phyloP scores from a whole-genome alignment of 176 grass and related monocot genomes.

The Phoenix roebelenii region DNA sequence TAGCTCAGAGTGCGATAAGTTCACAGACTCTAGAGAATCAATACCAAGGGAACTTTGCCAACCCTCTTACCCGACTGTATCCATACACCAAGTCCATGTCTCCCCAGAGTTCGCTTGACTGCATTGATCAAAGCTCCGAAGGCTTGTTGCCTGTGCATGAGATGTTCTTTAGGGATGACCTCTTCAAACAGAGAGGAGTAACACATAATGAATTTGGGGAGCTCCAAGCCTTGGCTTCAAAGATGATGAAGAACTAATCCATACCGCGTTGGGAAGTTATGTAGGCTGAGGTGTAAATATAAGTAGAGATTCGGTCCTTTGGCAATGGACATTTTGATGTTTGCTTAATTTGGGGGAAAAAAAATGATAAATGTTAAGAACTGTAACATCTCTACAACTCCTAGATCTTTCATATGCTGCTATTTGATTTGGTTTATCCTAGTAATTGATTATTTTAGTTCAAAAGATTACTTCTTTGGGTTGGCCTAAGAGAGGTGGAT shows the following conservation, averaged over 20 bases:
- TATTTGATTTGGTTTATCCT: too few relatives aligned
- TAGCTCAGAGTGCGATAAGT: neutral
- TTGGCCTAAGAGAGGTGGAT: too few relatives aligned
- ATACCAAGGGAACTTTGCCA: neutral
- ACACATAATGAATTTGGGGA: slow-evolving; percentile 1
- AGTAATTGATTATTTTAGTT: too few relatives aligned
- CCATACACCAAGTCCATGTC: neutral
- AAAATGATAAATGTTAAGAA: too few relatives aligned
- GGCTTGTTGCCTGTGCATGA: neutral
- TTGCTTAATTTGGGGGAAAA: neutral
- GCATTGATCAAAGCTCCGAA: neutral
- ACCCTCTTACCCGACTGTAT: neutral
- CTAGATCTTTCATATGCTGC: too few relatives aligned
- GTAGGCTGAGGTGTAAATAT: neutral
- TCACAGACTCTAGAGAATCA: neutral
- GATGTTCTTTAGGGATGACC: neutral
- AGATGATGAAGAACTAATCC: slow-evolving; percentile 1
- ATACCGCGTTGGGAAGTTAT: neutral
- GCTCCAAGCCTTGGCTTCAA: slow-evolving; percentile 8
- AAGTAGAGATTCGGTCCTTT: too few relatives aligned
- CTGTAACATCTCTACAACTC: too few relatives aligned
- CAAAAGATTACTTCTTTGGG: too few relatives aligned
- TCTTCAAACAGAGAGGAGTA: neutral
- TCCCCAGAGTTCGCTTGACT: neutral
- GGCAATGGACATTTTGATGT: neutral